phyloP scores from a whole-genome alignment of 441 rosid genomes.

The Mallotus japonicus region DNA sequence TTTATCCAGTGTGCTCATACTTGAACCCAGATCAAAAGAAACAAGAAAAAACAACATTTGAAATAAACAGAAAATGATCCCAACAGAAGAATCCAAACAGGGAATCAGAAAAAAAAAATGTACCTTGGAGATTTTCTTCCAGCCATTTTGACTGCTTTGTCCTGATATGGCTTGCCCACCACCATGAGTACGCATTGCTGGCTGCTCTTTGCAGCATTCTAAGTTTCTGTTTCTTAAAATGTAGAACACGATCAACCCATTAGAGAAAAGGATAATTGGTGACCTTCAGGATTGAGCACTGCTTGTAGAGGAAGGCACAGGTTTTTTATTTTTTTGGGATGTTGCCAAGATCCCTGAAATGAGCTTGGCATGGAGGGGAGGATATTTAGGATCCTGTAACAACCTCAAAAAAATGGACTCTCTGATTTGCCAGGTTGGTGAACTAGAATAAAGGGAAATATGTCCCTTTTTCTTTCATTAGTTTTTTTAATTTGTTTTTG shows the following conservation, averaged over 20 bases:
- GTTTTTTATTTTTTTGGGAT: too few species aligned
- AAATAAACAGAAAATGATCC: background rate
- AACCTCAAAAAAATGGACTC: conserved; percentile 6
- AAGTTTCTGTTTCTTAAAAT: conserved; percentile 11
- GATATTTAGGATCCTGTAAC: conserved; percentile 35
- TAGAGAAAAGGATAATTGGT: background rate
- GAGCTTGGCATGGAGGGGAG: conserved; percentile 29
- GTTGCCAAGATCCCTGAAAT: background rate
- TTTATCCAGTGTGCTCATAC: too few species aligned
- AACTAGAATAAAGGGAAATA: conserved; percentile 9
- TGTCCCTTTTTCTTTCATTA: too few species aligned
- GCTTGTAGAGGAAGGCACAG: conserved; percentile 3
- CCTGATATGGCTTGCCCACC: conserved; percentile 99
- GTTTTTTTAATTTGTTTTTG: background rate
- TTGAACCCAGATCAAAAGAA: background rate
- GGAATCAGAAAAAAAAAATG: background rate
- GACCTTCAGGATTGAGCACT: background rate
- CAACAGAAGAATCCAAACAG: background rate
- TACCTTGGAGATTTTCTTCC: conserved; percentile 87
- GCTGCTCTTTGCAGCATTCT: conserved; percentile 92
- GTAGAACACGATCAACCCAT: conserved; percentile 15
- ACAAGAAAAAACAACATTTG: background rate
- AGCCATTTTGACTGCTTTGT: conserved; percentile 99
- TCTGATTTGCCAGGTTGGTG: conserved; percentile 15
- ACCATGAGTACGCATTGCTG: conserved; percentile 93